Percentiles rank a stretch among this genome's conserved stretches.
Evolutionary conservation across 2,329 filamentous ascomycete genomes (phyloP).

Genomic region (Aspergillus fijiensis): DNA sequence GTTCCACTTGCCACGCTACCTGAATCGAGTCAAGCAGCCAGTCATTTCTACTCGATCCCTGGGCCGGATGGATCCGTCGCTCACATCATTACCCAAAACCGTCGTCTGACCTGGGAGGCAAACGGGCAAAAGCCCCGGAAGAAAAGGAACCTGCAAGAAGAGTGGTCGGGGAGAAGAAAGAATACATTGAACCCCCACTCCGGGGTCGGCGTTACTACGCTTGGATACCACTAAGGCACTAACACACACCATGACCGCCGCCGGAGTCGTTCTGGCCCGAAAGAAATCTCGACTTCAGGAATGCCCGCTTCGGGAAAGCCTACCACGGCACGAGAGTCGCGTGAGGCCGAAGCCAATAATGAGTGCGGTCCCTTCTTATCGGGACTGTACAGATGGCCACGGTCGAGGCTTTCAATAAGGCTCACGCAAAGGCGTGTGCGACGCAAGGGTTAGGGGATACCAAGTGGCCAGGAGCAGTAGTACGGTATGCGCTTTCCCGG

Average conservation of each 20-base stretch:
- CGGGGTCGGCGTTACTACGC: slow-evolving; percentile 3
- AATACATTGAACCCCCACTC: slow-evolving; percentile 12
- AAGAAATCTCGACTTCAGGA: slow-evolving; percentile 8
- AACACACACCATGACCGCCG: slow-evolving; percentile 8
- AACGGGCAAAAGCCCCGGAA: background rate
- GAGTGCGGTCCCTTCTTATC: background rate
- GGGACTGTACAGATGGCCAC: background rate
- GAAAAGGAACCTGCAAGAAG: background rate
- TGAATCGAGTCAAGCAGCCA: slow-evolving; percentile 2
- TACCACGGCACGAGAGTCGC: slow-evolving; percentile 12
- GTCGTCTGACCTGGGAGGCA: slow-evolving; percentile 2
- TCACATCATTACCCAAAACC: slow-evolving; percentile 5
- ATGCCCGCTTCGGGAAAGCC: slow-evolving; percentile 30
- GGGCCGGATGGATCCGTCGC: slow-evolving; percentile 5
- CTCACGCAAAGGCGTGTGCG: slow-evolving; percentile 20
- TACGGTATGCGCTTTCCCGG: slow-evolving; percentile 18
- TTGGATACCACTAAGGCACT: background rate
- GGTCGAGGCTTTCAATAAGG: slow-evolving; percentile 16
- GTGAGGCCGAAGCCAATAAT: background rate
- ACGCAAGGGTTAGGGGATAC: slow-evolving; percentile 28
- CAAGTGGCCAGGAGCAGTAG: slow-evolving; percentile 18
- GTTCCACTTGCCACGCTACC: slow-evolving; percentile 13
- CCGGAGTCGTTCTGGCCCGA: slow-evolving; percentile 24
- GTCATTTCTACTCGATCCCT: background rate
- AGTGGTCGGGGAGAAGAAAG: slow-evolving; percentile 1